A percentile compares a stretch with the other conserved stretches of the same genome.
Evolutionary conservation across 2,329 filamentous ascomycete genomes (phyloP).

Genomic region (Botrytis hyacinthi): DNA sequence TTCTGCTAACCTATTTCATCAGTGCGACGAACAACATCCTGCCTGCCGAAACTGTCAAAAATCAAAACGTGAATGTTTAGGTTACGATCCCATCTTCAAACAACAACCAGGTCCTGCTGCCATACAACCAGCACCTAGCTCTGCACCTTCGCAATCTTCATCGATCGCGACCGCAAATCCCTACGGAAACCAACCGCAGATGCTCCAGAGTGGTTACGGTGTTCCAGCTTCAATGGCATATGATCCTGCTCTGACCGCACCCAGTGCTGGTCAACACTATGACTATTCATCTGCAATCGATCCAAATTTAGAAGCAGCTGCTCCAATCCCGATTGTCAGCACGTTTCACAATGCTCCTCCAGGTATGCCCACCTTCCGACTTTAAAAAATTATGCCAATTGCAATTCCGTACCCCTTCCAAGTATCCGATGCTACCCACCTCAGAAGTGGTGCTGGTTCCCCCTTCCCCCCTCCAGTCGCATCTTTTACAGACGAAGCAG

Average conservation of each 20-base stretch:
- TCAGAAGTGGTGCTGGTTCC: conserved; percentile 52
- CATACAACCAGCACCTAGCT: conserved; percentile 67
- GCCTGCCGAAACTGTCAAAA: conserved; percentile 88
- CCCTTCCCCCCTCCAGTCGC: conserved; percentile 37
- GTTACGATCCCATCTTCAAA: conserved; percentile 87
- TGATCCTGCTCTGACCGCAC: conserved; percentile 38
- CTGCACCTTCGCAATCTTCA: conserved; percentile 33
- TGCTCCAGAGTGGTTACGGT: conserved; percentile 40
- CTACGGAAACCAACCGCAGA: conserved; percentile 48
- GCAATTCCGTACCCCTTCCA: conserved; percentile 39
- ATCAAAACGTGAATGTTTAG: conserved; percentile 81
- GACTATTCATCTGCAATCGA: conserved; percentile 48
- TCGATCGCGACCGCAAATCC: conserved; percentile 41
- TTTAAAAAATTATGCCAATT: conserved; percentile 39
- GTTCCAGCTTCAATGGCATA: conserved; percentile 7
- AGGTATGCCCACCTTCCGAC: conserved; percentile 36
- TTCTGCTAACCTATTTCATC: conserved; percentile 29
- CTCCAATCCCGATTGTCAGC: conserved; percentile 34
- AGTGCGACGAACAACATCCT: conserved; percentile 97
- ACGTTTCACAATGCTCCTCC: conserved; percentile 31
- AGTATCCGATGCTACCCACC: conserved; percentile 45
- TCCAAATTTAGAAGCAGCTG: conserved; percentile 50
- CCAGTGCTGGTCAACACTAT: conserved; percentile 48
- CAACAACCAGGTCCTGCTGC: conserved; percentile 63
- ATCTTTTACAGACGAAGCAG: conserved; percentile 37